Percentiles rank a stretch among this genome's conserved stretches.
These are phyloP conservation scores for Penicillium psychrosexuale DNA, from an alignment of 2,329 filamentous ascomycete species.

Conservation along the genomic window DNA sequence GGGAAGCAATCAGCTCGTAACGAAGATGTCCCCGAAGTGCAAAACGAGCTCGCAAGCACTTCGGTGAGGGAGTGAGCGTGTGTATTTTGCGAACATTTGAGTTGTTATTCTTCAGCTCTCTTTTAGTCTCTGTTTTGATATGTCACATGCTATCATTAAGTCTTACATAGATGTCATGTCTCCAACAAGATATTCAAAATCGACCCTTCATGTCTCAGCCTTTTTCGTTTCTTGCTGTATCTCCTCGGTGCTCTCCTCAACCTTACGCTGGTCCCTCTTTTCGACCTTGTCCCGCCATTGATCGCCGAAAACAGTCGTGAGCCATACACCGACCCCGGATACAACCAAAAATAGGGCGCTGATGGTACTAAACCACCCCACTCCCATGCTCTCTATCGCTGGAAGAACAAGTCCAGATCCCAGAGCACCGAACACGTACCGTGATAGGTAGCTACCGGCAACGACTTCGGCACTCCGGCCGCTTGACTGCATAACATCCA, in stretches of 20 bases:
- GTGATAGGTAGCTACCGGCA: slow-evolving; percentile 74
- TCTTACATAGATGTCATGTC: neutral
- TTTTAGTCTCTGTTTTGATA: neutral
- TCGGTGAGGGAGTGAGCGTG: neutral
- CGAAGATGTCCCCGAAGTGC: neutral
- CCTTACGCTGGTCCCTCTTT: slow-evolving; percentile 42
- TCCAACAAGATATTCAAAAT: neutral
- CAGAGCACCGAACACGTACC: slow-evolving; percentile 70
- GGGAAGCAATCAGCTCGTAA: slow-evolving; percentile 2
- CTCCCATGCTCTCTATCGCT: slow-evolving; percentile 68
- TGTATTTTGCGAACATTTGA: neutral
- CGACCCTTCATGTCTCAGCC: slow-evolving; percentile 1
- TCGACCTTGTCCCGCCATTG: slow-evolving; percentile 56
- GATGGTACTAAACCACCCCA: slow-evolving; percentile 78
- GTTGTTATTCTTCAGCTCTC: neutral
- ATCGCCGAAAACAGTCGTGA: slow-evolving; percentile 51
- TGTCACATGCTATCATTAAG: neutral
- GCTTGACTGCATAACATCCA: slow-evolving; percentile 70
- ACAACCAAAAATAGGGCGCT: slow-evolving; percentile 56
- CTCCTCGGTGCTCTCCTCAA: slow-evolving; percentile 15
- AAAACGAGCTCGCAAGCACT: neutral
- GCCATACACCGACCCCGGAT: slow-evolving; percentile 47
- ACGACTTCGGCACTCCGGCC: slow-evolving; percentile 68
- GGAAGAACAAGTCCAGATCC: slow-evolving; percentile 71
- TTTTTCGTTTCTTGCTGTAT: slow-evolving; percentile 3